A percentile compares a stretch with the other conserved stretches of the same genome.
Evolutionary conservation across 345 rosid species (phyloP).

Genomic region (Eucalyptus marginata): DNA sequence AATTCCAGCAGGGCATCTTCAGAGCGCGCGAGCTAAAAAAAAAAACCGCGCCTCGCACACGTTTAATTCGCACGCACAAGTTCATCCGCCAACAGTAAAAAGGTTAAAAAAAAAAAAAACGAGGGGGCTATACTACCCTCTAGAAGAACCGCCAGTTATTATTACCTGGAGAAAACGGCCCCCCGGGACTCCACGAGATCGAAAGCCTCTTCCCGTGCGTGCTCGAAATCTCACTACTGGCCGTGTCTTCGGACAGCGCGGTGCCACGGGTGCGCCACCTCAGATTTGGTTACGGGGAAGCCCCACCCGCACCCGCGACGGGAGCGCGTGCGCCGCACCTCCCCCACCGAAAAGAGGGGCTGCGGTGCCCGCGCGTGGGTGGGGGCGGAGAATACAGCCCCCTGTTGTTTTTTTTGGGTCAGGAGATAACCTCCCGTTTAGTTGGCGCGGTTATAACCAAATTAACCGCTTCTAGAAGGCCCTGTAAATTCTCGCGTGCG

Average conservation of each 20-base stretch:
- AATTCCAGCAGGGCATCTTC: no score
- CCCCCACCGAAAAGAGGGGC: background rate
- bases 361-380: background rate
- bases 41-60: no score
- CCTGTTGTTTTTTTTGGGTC: no score
- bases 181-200: no score
- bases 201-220: no score
- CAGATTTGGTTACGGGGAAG: background rate
- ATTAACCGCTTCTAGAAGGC: background rate
- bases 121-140: no score
- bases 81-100: no score
- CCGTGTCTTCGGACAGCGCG: background rate
- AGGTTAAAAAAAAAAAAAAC: no score
- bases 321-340: background rate
- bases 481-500: background rate
- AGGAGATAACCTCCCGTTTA: background rate
- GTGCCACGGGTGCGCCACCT: background rate
- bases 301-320: background rate
- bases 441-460: background rate
- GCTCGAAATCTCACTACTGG: background rate
- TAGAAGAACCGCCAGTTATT: no score
- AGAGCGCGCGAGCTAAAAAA: no score
- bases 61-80: no score
- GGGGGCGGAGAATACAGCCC: background rate
- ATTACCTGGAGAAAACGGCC: no score